These are phyloP conservation scores for Grifola frondosa DNA, from an alignment of 1,284 basidiomycete genomes.

Conservation along the genomic window DNA sequence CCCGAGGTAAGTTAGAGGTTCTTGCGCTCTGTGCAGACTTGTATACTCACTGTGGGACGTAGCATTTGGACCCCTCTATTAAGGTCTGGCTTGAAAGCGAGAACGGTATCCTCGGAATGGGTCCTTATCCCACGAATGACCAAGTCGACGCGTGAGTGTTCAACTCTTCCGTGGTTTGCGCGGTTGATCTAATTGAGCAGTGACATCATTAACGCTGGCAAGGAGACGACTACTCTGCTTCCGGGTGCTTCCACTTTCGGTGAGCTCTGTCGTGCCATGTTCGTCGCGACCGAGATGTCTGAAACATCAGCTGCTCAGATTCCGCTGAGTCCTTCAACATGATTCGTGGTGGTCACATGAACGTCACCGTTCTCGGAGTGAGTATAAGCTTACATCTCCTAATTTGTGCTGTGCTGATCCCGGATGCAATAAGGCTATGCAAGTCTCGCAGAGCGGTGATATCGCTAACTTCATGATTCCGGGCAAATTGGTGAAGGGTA, in stretches of 20 bases:
- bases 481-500: conserved; percentile 87
- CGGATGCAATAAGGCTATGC: conserved; percentile 70
- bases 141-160: conserved; percentile 81
- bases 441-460: conserved; percentile 89
- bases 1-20: conserved; percentile 40
- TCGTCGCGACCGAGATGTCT: too few species aligned
- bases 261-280: too few species aligned
- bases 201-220: conserved; percentile 92
- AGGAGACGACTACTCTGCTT: conserved; percentile 89
- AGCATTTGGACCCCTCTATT: conserved; percentile 72
- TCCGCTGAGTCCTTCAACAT: conserved; percentile 91
- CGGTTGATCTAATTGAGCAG: conserved; percentile 35
- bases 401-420: conserved; percentile 5
- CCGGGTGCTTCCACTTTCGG: conserved; percentile 91
- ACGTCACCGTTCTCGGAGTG: conserved; percentile 85
- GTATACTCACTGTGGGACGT: conserved; percentile 31
- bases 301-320: too few species aligned
- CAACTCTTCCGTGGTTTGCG: neutral
- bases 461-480: conserved; percentile 98
- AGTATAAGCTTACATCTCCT: conserved; percentile 21
- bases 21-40: neutral
- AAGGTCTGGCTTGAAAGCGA: conserved; percentile 91
- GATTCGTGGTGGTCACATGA: conserved; percentile 93
- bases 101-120: conserved; percentile 94
- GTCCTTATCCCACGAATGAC: conserved; percentile 85